Percentiles rank a stretch among this genome's conserved stretches.
Evolutionary conservation across 768 basidiomycete species (phyloP).

Genomic region (Termitomyces bulborhizus): DNA sequence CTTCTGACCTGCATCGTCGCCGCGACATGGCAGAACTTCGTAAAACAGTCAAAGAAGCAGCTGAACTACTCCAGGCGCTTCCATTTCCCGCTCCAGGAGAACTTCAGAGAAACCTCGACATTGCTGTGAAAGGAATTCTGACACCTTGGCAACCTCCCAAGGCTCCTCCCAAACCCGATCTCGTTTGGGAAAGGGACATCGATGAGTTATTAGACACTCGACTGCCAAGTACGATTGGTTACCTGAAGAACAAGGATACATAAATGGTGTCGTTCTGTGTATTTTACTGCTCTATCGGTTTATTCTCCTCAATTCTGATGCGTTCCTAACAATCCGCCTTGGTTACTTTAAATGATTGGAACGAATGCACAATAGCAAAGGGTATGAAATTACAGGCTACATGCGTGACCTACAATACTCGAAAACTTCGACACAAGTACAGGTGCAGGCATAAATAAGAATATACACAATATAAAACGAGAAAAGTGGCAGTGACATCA

Average conservation of each 20-base stretch:
- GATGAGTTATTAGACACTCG: not conserved
- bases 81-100: slow-evolving; percentile 15
- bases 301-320: not conserved
- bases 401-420: not conserved
- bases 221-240: not conserved
- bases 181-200: slow-evolving; percentile 9
- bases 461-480: not conserved
- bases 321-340: not conserved
- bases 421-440: not conserved
- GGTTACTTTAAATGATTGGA: not conserved
- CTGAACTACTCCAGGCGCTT: slow-evolving; percentile 20
- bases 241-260: too few relatives aligned
- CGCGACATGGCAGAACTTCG: slow-evolving; percentile 21
- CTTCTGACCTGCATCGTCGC: slow-evolving; percentile 20
- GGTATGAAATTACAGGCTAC: not conserved
- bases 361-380: not conserved
- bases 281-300: too few relatives aligned
- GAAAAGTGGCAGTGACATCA: not conserved
- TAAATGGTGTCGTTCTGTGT: not conserved
- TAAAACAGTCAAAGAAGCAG: slow-evolving; percentile 18
- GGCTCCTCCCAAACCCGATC: slow-evolving; percentile 12
- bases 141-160: slow-evolving; percentile 8
- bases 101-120: slow-evolving; percentile 18
- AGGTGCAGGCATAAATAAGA: not conserved
- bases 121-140: slow-evolving; percentile 29